Conservation (phyloP, 768 basidiomycete genomes). For the Calocybe gangraenosa region DNA sequence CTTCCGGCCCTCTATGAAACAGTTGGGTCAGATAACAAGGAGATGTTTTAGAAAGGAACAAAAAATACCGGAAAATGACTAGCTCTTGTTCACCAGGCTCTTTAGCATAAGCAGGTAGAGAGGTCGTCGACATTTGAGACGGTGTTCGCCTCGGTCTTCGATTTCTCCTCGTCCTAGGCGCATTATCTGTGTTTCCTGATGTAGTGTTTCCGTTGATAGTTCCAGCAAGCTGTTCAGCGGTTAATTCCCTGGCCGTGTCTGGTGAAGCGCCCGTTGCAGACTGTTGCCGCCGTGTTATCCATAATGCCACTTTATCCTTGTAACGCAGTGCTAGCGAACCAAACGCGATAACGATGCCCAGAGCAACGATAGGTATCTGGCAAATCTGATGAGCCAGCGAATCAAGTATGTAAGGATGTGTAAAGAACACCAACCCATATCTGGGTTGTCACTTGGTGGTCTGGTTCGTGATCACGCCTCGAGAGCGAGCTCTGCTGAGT, state of each 20-base stretch:
- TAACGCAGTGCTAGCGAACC: conserved; percentile 6
- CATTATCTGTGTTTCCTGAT: conserved; percentile 17
- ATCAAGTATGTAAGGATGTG: background rate
- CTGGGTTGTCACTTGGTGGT: background rate
- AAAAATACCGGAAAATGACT: conserved; percentile 52
- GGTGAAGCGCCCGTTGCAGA: background rate
- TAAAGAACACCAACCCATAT: conserved; percentile 15
- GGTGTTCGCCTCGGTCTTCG: conserved; percentile 57
- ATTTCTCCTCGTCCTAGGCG: conserved; percentile 27
- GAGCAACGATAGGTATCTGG: conserved; percentile 14
- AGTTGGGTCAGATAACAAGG: background rate
- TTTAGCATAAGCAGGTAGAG: conserved; percentile 76
- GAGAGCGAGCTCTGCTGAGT: background rate
- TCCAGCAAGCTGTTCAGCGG: conserved; percentile 57
- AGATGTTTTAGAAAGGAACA: background rate
- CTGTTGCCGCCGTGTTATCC: conserved; percentile 2
- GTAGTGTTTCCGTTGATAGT: conserved; percentile 29
- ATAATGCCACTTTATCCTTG: background rate
- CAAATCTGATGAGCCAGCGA: background rate
- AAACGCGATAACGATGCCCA: conserved; percentile 3
- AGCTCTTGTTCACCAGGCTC: conserved; percentile 82
- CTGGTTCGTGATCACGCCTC: background rate
- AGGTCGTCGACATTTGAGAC: conserved; percentile 76
- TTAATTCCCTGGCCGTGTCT: conserved; percentile 33
- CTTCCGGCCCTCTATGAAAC: conserved; percentile 40